Evolutionary conservation across 139 green algal species (phyloP).

Genomic region (Diplosphaera chodatii): DNA sequence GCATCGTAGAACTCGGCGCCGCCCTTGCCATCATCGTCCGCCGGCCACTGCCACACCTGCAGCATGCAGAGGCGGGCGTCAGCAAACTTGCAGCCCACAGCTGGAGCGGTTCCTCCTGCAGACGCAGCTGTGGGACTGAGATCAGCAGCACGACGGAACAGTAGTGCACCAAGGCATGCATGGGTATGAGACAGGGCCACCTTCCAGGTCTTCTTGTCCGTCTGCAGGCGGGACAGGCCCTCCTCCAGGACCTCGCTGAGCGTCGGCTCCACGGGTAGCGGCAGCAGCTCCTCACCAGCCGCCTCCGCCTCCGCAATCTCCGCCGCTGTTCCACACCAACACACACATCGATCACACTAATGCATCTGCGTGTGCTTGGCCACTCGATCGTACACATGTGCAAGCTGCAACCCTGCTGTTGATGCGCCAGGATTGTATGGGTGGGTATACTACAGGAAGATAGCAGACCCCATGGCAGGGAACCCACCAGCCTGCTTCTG

Average conservation of each 20-base stretch:
- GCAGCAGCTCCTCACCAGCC: conserved; percentile 13
- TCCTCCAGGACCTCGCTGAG: conserved; percentile 65
- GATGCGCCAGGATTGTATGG: too few relatives aligned
- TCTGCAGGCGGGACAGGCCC: conserved; percentile 44
- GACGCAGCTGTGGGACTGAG: too few relatives aligned
- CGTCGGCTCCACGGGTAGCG: conserved; percentile 21
- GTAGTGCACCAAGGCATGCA: too few relatives aligned
- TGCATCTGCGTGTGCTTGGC: too few relatives aligned
- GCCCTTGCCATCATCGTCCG: conserved; percentile 5
- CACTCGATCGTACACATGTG: neutral
- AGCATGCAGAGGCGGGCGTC: too few relatives aligned
- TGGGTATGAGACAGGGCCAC: too few relatives aligned
- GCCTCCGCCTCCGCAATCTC: conserved; percentile 20
- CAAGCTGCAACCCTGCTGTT: too few relatives aligned
- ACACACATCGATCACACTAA: too few relatives aligned
- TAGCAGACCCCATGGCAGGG: too few relatives aligned
- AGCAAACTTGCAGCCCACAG: neutral
- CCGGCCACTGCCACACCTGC: conserved; percentile 38
- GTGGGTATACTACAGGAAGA: neutral
- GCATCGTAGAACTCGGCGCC: conserved; percentile 45
- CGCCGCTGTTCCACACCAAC: too few relatives aligned
- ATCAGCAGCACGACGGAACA: too few relatives aligned
- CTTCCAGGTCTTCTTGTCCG: conserved; percentile 53
- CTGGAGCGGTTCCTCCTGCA: too few relatives aligned
- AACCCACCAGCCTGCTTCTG: conserved; percentile 37